Evolutionary conservation across 306 rosid genomes (phyloP), one percentile per base, ranked within the genome.

Genomic region (Hippophae gyantsensis): DNA sequence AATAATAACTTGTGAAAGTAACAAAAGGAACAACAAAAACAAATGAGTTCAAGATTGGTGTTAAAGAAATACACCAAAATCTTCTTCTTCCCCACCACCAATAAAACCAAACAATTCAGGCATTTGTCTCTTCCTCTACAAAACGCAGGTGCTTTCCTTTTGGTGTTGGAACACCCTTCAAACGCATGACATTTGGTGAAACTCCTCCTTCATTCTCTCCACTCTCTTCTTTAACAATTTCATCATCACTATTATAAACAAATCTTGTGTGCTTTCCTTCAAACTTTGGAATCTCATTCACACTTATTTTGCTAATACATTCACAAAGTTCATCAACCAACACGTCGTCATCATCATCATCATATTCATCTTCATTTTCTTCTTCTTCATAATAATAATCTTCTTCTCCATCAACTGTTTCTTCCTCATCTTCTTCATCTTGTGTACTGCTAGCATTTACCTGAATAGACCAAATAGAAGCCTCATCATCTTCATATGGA

Each of bases 141-240:
- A 92, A 92, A 7, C 99, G 83, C 56, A 88, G 61, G 69, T 92
- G 99, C 79, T 92, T 87, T 57, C 99, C 97, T 58, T 76, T 72
- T 0, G 97, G 97, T 8, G 87, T 85, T 11, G 96, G 97, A 80
- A 85, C 26, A 1, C 97, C 96, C 71, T 85, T 87, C 80, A 90
- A 68, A 18, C 55, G 69, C 59, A 87, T 2, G 5, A 81, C 46
- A 10, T 65, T 67, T 18, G 84, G 76, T 1, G 86, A 79, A 13
- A 43, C 51, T 47, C 32, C 63, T 46, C 43, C 70, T 61, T 62
- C 85, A 9, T 13, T 48, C 11, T 73, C 87, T 58, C 70, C 82
- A 32, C 38, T 32, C 38, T 32, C 38, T 32, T 32, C 38, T 42
- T 79, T 83, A 5, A 78, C 79, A 54, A 88, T 18, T 59, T 93